Evolutionary conservation across 352 stramenopile genomes (phyloP).

Genomic region (Blastocystis sp.): DNA sequence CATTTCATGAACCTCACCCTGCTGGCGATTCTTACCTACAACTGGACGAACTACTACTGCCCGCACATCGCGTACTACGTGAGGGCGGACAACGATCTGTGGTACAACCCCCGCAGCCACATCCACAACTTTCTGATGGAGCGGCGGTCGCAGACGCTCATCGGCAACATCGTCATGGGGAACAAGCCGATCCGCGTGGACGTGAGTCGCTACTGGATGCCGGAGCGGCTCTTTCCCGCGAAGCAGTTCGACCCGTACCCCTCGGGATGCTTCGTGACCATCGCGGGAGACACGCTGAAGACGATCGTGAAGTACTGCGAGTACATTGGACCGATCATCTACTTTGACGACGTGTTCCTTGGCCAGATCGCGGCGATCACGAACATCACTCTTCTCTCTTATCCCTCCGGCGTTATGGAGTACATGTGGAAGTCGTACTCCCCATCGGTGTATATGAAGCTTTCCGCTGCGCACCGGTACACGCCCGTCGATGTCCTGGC

Average conservation of each 20-base stretch:
- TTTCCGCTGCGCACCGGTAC: constrained; percentile 20
- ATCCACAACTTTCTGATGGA: constrained; percentile 45
- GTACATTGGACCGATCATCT: constrained; percentile 57
- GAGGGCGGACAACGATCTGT: constrained; percentile 49
- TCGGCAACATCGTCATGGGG: constrained; percentile 20
- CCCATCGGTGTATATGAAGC: constrained; percentile 14
- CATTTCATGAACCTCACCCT: constrained; percentile 65
- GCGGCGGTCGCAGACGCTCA: constrained; percentile 10
- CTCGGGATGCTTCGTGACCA: constrained; percentile 50
- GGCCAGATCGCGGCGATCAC: constrained; percentile 43
- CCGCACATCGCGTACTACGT: constrained; percentile 51
- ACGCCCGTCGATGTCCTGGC: constrained; percentile 43
- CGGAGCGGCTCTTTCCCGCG: constrained; percentile 20
- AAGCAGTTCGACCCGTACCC: constrained; percentile 28
- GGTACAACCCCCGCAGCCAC: constrained; percentile 35
- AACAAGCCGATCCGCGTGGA: constrained; percentile 60
- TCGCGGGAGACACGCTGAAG: constrained; percentile 16
- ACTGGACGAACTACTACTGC: constrained; percentile 56
- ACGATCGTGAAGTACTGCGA: constrained; percentile 63
- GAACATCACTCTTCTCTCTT: constrained; percentile 40
- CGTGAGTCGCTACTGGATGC: constrained; percentile 40
- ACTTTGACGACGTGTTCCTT: constrained; percentile 62
- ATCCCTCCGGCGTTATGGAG: constrained; percentile 18
- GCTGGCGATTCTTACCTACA: constrained; percentile 53
- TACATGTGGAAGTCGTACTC: constrained; percentile 28